Base-by-base conservation (phyloP, 176 grass and related monocot species). In the sorghum (Sorghum bicolor) region DNA sequence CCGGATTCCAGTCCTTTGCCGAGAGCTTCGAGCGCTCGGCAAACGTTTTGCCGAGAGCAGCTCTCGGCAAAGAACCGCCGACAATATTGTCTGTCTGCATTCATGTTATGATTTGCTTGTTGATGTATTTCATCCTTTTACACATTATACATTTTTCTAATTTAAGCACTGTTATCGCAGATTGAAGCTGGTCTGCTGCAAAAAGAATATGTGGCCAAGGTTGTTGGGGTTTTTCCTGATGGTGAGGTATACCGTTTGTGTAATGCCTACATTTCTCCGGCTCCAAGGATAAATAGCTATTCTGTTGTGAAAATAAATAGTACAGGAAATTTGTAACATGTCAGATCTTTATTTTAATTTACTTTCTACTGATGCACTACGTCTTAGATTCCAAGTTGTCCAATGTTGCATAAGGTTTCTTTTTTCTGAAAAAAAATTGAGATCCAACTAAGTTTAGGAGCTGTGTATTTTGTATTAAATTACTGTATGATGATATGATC, bases 171-270 rank as follows among this genome's bases (percentile, higher is more conserved):
- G 31, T 22, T 75, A 26, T 32, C 65, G 39, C 72, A 98, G 93
- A 93, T 98, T 70, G 93, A 98, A 87, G 85, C 82, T 87, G 86
- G 91, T 45, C 86, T 95, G 53, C 63, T 98, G 72, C 82, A 93
- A 44, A 98, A 98, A 66, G 96, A 98, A 81, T 98, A 98, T 83
- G 92, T 98, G 67, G 96, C 96, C 37, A 98, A 89, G 77, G 96
- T 98, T 84, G 80, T 95, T 75, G 96, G 96, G 11, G 77, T 89
- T 66, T 98, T 98, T 95, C 96, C 93, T 83, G 88, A 93, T 45
- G 87, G 80, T 70, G 96, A 98, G 93, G 93, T 98, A 86, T 41
- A 58, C 3, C 24, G 7, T 80, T 70, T 76, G 39, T 81, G 39
- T 67, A 70, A 9, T 8, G 39, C 11, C 2, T 12, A 26, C 17